Conservation (phyloP, 192 early-diverging fungal species). For the Rhizophagus clarus region DNA sequence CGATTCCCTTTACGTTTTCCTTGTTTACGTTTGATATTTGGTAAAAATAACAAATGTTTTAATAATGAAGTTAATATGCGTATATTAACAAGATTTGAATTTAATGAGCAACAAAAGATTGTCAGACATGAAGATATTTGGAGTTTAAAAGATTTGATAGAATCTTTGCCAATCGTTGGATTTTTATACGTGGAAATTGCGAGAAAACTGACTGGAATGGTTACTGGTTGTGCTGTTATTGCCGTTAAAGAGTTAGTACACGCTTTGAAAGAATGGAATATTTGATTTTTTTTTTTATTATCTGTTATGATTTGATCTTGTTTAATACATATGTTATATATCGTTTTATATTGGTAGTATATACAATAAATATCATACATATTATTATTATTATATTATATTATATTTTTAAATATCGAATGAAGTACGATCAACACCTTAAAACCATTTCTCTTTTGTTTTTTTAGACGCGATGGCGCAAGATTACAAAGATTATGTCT, state of each 20-base stretch:
- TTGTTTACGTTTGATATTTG: neutral
- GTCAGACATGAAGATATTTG: slow-evolving; percentile 27
- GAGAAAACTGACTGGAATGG: neutral
- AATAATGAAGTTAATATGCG: neutral
- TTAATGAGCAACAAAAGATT: slow-evolving; percentile 30
- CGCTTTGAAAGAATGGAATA: neutral
- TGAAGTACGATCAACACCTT: too few species aligned
- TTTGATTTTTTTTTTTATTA: too few species aligned
- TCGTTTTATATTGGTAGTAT: too few species aligned
- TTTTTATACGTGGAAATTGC: neutral
- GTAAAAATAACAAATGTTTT: too few species aligned
- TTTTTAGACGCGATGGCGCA: too few species aligned
- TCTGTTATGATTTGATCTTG: too few species aligned
- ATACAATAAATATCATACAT: too few species aligned
- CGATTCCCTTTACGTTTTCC: neutral
- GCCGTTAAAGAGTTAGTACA: neutral
- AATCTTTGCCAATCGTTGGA: slow-evolving; percentile 23
- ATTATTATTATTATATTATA: too few species aligned
- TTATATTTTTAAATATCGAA: too few species aligned
- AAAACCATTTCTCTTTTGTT: too few species aligned
- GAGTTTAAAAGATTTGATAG: slow-evolving; percentile 25
- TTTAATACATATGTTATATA: too few species aligned
- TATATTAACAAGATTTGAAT: slow-evolving; percentile 15
- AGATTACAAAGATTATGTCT: too few species aligned
- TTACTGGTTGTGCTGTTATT: neutral